Evolutionary conservation across 1,139 yeast genomes (phyloP).

Genomic region (Blastobotrys raffinosifermentans): DNA sequence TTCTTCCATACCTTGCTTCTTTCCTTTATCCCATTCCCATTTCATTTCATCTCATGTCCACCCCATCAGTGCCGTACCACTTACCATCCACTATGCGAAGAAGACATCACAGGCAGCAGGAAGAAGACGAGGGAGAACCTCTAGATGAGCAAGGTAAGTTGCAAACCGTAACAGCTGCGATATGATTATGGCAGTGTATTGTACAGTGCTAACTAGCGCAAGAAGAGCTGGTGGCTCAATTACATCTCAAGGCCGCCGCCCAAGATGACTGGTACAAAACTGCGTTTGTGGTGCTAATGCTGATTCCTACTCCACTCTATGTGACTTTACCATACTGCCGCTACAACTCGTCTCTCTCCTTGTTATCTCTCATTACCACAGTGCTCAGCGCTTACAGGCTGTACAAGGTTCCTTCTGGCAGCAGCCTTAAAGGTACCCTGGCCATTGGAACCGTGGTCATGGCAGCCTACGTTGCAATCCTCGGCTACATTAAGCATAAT

Average conservation of each 20-base stretch:
- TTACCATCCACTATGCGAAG: too few species aligned
- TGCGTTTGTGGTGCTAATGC: constrained; percentile 24
- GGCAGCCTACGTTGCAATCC: constrained; percentile 20
- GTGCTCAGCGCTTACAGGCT: constrained; percentile 23
- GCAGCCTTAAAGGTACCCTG: constrained; percentile 8
- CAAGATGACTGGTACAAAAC: constrained; percentile 23
- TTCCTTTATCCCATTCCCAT: too few species aligned
- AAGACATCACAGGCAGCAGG: too few species aligned
- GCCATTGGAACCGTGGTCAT: constrained; percentile 16
- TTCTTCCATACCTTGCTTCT: too few species aligned
- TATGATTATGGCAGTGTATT: not conserved
- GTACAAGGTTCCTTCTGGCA: constrained; percentile 9
- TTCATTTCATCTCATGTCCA: too few species aligned
- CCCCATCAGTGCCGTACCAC: too few species aligned
- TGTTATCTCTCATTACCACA: constrained; percentile 26
- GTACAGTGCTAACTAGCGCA: constrained; percentile 21
- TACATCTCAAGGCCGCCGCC: constrained; percentile 23
- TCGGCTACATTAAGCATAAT: constrained; percentile 23
- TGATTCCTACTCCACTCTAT: constrained; percentile 32
- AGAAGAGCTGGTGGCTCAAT: constrained; percentile 24
- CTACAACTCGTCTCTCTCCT: constrained; percentile 27
- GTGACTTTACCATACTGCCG: constrained; percentile 30
- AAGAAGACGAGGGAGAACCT: constrained; percentile 15
- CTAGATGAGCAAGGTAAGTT: constrained; percentile 23
- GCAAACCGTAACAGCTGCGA: too few species aligned